Percentiles rank a stretch among this genome's conserved stretches.
These are phyloP conservation scores for Trichoderma virens DNA, from an alignment of 495 filamentous ascomycete genomes.

Conservation along the genomic window DNA sequence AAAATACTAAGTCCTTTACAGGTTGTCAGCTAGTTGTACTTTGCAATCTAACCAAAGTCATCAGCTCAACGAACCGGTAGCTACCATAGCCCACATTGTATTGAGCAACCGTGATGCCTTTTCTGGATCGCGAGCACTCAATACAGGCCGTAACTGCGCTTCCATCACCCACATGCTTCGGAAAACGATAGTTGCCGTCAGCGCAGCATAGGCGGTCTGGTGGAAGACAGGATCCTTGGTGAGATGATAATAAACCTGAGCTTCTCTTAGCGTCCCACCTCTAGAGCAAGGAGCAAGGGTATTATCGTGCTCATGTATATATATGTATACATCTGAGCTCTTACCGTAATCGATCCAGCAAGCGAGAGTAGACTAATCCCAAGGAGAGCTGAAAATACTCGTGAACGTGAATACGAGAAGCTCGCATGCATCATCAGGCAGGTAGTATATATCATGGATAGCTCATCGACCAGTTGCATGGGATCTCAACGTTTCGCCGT, in stretches of 20 bases:
- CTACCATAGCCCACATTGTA: constrained; percentile 54
- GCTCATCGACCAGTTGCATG: constrained; percentile 95
- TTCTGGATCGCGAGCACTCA: constrained; percentile 34
- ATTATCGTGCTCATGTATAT: neutral
- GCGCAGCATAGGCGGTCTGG: constrained; percentile 74
- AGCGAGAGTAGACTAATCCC: constrained; percentile 54
- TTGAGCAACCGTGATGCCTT: constrained; percentile 69
- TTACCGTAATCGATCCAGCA: constrained; percentile 69
- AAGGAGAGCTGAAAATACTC: constrained; percentile 46
- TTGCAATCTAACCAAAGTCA: neutral
- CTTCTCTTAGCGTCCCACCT: neutral
- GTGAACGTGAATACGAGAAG: constrained; percentile 64
- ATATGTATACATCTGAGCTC: constrained; percentile 5
- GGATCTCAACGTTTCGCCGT: constrained; percentile 54
- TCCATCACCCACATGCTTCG: constrained; percentile 92
- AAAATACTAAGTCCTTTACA: constrained; percentile 62
- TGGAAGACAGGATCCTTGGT: constrained; percentile 91
- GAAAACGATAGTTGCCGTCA: constrained; percentile 72
- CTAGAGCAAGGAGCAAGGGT: neutral
- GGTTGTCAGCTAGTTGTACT: neutral
- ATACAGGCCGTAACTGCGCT: constrained; percentile 55
- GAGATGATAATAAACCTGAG: constrained; percentile 75
- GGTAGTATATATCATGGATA: constrained; percentile 97
- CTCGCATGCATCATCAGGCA: constrained; percentile 80
- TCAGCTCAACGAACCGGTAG: constrained; percentile 27